Evolutionary conservation across 495 filamentous ascomycete genomes (phyloP).

Genomic region (Penicillium roqueforti): DNA sequence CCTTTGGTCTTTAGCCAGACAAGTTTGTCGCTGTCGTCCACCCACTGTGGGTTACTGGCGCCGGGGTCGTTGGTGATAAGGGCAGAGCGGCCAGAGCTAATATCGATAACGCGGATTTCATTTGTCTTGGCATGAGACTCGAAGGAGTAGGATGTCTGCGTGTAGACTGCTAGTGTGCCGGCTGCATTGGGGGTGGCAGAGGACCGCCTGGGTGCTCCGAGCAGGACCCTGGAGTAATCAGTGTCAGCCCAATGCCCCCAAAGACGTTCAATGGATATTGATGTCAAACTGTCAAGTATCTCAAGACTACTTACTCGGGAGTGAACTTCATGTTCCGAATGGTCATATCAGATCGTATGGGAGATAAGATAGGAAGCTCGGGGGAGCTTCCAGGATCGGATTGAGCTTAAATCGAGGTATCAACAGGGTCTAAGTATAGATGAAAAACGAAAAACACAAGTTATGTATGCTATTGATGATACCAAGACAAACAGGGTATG

Average conservation of each 20-base stretch:
- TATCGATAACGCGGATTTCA: conserved; percentile 72
- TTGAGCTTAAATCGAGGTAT: background rate
- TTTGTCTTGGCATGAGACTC: conserved; percentile 67
- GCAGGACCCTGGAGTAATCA: conserved; percentile 53
- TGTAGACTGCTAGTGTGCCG: conserved; percentile 67
- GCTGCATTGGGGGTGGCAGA: conserved; percentile 68
- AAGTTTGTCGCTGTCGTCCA: conserved; percentile 59
- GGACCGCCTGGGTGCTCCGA: conserved; percentile 79
- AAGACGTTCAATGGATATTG: background rate
- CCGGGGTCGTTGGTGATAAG: conserved; percentile 60
- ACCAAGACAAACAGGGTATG: background rate
- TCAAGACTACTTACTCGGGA: conserved; percentile 51
- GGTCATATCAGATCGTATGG: conserved; percentile 48
- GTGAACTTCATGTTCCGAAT: conserved; percentile 67
- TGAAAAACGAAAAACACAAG: background rate
- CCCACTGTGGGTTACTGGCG: conserved; percentile 71
- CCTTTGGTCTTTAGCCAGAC: conserved; percentile 62
- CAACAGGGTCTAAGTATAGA: background rate
- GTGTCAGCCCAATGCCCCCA: conserved; percentile 8
- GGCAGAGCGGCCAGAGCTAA: conserved; percentile 60
- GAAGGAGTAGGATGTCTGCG: conserved; percentile 78
- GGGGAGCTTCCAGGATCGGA: conserved; percentile 2
- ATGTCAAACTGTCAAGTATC: background rate
- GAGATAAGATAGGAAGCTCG: conserved; percentile 17
- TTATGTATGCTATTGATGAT: background rate